A percentile compares a stretch with the other conserved stretches of the same genome.
Conservation (phyloP, 371 early-diverging fungal species). For the Funneliformis caledonium region DNA sequence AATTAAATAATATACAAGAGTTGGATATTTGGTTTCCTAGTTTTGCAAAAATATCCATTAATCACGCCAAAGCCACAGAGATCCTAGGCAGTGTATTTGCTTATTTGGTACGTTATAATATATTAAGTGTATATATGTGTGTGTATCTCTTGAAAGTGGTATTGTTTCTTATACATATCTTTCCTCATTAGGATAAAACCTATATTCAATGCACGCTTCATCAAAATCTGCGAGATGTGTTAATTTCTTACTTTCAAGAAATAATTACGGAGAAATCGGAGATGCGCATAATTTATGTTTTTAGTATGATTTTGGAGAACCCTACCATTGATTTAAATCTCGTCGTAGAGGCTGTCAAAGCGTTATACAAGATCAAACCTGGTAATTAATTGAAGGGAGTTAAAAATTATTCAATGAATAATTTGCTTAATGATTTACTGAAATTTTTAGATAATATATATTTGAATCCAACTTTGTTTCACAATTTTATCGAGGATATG, state of each 20-base stretch:
- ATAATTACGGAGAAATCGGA: conserved; percentile 26
- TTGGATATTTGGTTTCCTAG: conserved; percentile 13
- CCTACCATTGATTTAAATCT: conserved; percentile 18
- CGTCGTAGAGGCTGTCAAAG: conserved; percentile 6
- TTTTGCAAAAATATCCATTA: conserved; percentile 24
- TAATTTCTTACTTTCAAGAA: conserved; percentile 15
- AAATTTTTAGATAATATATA: conserved; percentile 35
- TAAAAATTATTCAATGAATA: background rate
- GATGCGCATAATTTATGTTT: conserved; percentile 28
- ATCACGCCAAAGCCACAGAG: conserved; percentile 39
- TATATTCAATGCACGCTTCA: conserved; percentile 30
- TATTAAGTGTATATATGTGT: background rate
- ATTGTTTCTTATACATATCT: background rate
- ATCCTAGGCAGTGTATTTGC: conserved; percentile 40
- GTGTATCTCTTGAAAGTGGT: background rate
- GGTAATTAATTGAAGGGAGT: conserved; percentile 17
- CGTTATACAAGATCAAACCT: conserved; percentile 33
- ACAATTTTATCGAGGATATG: conserved; percentile 21
- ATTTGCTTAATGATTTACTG: background rate
- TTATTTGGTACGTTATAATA: conserved; percentile 37
- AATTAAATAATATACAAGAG: conserved; percentile 19
- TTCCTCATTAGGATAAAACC: conserved; percentile 35
- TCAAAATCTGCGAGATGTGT: conserved; percentile 12
- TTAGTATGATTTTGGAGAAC: conserved; percentile 28
- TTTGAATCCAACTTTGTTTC: conserved; percentile 37